Base-by-base conservation (phyloP, 495 filamentous ascomycete species). In the Penicillium arizonense region DNA sequence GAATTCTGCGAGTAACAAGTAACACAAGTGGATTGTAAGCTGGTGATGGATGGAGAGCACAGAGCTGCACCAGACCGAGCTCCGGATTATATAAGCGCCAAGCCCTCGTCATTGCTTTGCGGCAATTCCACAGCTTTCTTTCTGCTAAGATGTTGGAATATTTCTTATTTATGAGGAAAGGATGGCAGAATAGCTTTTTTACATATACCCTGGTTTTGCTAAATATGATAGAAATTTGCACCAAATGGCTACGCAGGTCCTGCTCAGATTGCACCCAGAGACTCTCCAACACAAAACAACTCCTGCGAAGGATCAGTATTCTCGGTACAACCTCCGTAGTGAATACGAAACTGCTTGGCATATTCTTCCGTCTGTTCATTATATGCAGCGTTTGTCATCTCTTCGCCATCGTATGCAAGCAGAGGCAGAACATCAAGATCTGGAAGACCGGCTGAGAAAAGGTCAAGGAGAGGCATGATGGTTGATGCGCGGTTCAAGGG, bases 71-170 rank as follows among this genome's bases (percentile, higher is more conserved):
- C 28, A 30, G 28, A 30, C 28, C 28, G 28, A 30, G 72, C 72
- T 75, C 49, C 62, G 56, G 58, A 52, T 73, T 75, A 75, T 59
- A 56, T 75, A 72, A 75, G 38, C 33, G 46, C 55, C 57, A 58
- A 66, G 67, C 54, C 57, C 52, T 59, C 57, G 65, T 68, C 63
- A 61, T 61, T 59, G 58, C 51, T 60, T 50, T 57, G 53, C 32
- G 35, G 24, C 33, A 44, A 48, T 44, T 37, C 41, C 34, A 48
- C 30, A 32, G 53, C 40, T 38, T 44, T 43, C 33, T 44, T 8
- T 33, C 8, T 16, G n/a, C 16, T 37, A 16, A 5, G n/a, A 13
- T 34, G 36, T 3, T 16, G 30, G 20, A 12, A 26, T 11, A 8
- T n/a, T 21, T n/a, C 4, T 16, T 32, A 23, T 38, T 47, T 10